These are phyloP conservation scores for Penicillium longicatenatum DNA, from an alignment of 495 filamentous ascomycete genomes.

Conservation along the genomic window DNA sequence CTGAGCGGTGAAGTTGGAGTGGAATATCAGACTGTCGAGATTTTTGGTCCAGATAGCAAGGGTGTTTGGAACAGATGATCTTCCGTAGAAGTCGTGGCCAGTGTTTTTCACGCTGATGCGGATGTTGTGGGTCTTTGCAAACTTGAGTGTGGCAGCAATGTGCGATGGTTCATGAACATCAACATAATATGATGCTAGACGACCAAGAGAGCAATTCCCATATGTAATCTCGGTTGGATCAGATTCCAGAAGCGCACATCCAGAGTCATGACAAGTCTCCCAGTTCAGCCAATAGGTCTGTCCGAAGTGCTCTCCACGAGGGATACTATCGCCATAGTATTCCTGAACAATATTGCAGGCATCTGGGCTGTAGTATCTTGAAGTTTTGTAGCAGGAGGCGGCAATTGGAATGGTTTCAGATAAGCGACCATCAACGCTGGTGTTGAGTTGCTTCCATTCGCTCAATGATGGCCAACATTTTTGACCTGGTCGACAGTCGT, in stretches of 20 bases:
- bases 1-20: slow-evolving; percentile 26
- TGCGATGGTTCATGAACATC: slow-evolving; percentile 15
- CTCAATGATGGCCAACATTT: slow-evolving; percentile 16
- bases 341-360: slow-evolving; percentile 15
- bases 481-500: slow-evolving; percentile 14
- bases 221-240: slow-evolving; percentile 4
- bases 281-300: slow-evolving; percentile 14
- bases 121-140: slow-evolving; percentile 34
- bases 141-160: slow-evolving; percentile 12
- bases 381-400: slow-evolving; percentile 22
- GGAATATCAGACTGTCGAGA: slow-evolving; percentile 45
- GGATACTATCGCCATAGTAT: slow-evolving; percentile 12
- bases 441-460: slow-evolving; percentile 28
- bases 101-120: slow-evolving; percentile 43
- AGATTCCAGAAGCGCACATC: slow-evolving; percentile 14
- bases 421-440: slow-evolving; percentile 17
- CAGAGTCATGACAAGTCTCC: slow-evolving; percentile 13
- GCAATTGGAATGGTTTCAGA: slow-evolving; percentile 20
- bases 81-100: slow-evolving; percentile 54
- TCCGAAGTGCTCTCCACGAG: slow-evolving; percentile 14
- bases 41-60: slow-evolving; percentile 46
- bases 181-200: slow-evolving; percentile 20
- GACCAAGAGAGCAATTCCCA: slow-evolving; percentile 12
- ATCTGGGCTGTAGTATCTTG: slow-evolving; percentile 12
- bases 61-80: slow-evolving; percentile 47